Evolutionary conservation across 192 early-diverging fungal species (phyloP).

Genomic region (Linnemannia schmuckeri): DNA sequence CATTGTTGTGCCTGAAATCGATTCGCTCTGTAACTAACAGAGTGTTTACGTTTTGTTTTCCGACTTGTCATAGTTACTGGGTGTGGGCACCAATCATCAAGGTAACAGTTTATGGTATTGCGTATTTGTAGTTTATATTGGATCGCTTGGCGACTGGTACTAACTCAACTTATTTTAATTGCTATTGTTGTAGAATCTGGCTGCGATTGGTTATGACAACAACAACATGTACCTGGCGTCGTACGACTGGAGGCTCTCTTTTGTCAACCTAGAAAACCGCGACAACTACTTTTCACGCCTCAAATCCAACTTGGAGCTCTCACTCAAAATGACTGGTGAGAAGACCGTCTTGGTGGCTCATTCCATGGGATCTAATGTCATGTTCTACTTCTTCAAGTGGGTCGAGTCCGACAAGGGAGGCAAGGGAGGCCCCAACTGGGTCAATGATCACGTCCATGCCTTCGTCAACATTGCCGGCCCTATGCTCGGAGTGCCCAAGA

Average conservation of each 20-base stretch:
- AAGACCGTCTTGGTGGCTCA: constrained; percentile 73
- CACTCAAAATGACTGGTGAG: constrained; percentile 59
- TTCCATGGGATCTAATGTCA: constrained; percentile 79
- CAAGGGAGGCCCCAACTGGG: constrained; percentile 79
- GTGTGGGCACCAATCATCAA: constrained; percentile 77
- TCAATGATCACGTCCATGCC: constrained; percentile 79
- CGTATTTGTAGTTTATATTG: neutral
- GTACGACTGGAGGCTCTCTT: constrained; percentile 92
- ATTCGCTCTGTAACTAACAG: neutral
- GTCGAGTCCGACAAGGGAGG: constrained; percentile 76
- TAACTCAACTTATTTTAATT: neutral
- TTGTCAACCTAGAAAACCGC: constrained; percentile 81
- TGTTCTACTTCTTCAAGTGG: constrained; percentile 92
- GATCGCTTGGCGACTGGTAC: neutral
- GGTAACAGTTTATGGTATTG: neutral
- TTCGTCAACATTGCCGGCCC: constrained; percentile 91
- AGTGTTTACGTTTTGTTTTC: neutral
- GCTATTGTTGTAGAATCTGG: constrained; percentile 72
- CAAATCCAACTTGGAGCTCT: constrained; percentile 77
- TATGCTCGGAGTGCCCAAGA: constrained; percentile 89
- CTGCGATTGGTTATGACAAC: constrained; percentile 87
- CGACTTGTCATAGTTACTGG: constrained; percentile 73
- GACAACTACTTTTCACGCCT: constrained; percentile 88
- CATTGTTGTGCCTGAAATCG: neutral
- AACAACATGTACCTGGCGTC: constrained; percentile 89